Base-by-base conservation (phyloP, 106 monocot genomes). In the Xerophyta viscosa region DNA sequence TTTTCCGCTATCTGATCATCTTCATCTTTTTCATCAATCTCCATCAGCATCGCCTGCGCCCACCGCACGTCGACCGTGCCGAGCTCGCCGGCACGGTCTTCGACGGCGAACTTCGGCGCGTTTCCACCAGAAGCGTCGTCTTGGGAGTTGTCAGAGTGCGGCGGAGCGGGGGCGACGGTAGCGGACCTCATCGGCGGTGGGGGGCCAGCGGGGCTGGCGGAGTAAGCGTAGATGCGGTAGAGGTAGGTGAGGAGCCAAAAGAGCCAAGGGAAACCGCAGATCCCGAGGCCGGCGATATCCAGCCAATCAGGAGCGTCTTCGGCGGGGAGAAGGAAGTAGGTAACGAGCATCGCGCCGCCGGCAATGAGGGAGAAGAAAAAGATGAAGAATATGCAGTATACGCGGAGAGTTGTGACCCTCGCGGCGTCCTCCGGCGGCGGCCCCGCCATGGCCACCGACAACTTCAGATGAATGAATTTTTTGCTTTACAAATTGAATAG, bases 41-140 rank as follows among this genome's bases (percentile, higher is more conserved):
- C 39, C 39, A 39, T 39, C 39, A 39, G 39, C 39, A 46, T 19
- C 8, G 46, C 46, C 46, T 19, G 46, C 15, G 46, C 46, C 46
- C 46, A 20, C 46, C 46, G 46, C 2, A 46, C 46, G 19, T 46
- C 46, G 46, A 46, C 15, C 39, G 39, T 39, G 10, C 39, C 39
- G 13, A 39, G 10, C 1, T 46, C 8, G 15, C 46, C 46, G 1
- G 8, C 46, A 20, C 46, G 20, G 2, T 46, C 19, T 7, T 17
- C 46, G 46, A 14, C 46, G 20, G 2, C 46, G 46, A 7, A 7
- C 46, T 2, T 20, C 19, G 8, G 1, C 33, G 5, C 10, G 7
- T 33, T 33, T 5, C 10, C 33, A 10, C 10, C 33, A 33, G 33
- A 33, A 10, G 33, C 5, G 33, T 33, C 33, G 33, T 10, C 7